Conservation (phyloP, 2,329 filamentous ascomycete genomes). For the Fusarium sp. region DNA sequence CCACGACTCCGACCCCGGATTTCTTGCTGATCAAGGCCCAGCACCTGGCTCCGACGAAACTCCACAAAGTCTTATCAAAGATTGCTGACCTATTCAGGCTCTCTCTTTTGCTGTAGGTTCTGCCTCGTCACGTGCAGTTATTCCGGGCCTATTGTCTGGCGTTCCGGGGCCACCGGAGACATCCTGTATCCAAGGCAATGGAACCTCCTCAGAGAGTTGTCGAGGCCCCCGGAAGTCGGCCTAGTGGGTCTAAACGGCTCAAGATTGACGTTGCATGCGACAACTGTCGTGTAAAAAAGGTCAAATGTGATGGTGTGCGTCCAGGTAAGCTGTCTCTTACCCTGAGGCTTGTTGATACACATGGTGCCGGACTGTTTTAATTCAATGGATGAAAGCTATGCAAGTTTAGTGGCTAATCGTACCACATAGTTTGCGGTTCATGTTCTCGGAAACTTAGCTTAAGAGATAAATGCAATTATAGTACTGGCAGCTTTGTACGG, state of each 20-base stretch:
- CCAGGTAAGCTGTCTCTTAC: constrained; percentile 49
- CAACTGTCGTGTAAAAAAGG: constrained; percentile 59
- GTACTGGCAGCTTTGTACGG: constrained; percentile 12
- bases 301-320: constrained; percentile 60
- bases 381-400: neutral
- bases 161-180: constrained; percentile 15
- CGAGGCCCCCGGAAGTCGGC: constrained; percentile 7
- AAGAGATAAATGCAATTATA: constrained; percentile 51
- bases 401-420: neutral
- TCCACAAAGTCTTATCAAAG: constrained; percentile 1
- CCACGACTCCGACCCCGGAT: constrained; percentile 11
- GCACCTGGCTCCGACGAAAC: constrained; percentile 5
- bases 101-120: neutral
- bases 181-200: constrained; percentile 17
- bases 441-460: constrained; percentile 51
- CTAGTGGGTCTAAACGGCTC: constrained; percentile 54
- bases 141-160: constrained; percentile 29
- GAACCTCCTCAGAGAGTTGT: constrained; percentile 29
- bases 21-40: neutral
- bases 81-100: neutral
- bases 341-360: no score
- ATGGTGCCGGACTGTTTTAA: no score
- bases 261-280: constrained; percentile 63
- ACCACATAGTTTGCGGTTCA: constrained; percentile 51
- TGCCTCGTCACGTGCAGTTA: neutral